A percentile compares a stretch with the other conserved stretches of the same genome.
Evolutionary conservation across 2,329 filamentous ascomycete genomes (phyloP).

Genomic region (Aspergillus amoenus): DNA sequence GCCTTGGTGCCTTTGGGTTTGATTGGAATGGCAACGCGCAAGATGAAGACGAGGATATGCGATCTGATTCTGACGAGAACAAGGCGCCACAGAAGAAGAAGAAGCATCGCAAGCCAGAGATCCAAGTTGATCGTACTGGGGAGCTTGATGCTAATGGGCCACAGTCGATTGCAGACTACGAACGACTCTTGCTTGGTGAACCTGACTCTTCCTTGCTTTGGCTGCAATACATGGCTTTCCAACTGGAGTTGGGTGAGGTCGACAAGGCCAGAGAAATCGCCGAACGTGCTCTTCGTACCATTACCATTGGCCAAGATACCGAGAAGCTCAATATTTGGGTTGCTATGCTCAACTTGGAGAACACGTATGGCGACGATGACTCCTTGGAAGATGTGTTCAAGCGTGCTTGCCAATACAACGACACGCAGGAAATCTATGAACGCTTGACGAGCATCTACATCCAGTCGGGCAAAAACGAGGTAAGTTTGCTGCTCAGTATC

Average conservation of each 20-base stretch:
- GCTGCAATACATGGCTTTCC: slow-evolving; percentile 99
- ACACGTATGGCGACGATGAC: slow-evolving; percentile 81
- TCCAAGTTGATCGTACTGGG: slow-evolving; percentile 86
- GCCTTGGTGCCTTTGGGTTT: slow-evolving; percentile 73
- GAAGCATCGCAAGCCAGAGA: slow-evolving; percentile 72
- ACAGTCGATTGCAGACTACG: slow-evolving; percentile 87
- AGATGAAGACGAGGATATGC: slow-evolving; percentile 46
- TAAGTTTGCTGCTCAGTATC: slow-evolving; percentile 48
- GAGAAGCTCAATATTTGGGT: slow-evolving; percentile 97
- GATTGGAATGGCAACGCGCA: slow-evolving; percentile 78
- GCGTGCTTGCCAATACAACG: slow-evolving; percentile 90
- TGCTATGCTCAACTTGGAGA: slow-evolving; percentile 90
- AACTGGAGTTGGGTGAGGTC: slow-evolving; percentile 86
- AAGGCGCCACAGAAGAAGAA: slow-evolving; percentile 61
- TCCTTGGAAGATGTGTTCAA: slow-evolving; percentile 83
- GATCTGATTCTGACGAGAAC: slow-evolving; percentile 53
- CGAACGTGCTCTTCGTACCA: slow-evolving; percentile 85
- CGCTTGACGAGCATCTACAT: slow-evolving; percentile 93
- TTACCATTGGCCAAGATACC: slow-evolving; percentile 84
- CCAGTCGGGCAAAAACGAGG: slow-evolving; percentile 78
- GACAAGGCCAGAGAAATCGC: slow-evolving; percentile 85
- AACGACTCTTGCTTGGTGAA: slow-evolving; percentile 85
- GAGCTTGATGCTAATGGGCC: slow-evolving; percentile 86
- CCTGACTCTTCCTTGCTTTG: slow-evolving; percentile 91
- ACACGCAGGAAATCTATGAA: slow-evolving; percentile 84